phyloP scores from a whole-genome alignment of 805 yeast genomes.

The Metschnikowia arizonensis region DNA sequence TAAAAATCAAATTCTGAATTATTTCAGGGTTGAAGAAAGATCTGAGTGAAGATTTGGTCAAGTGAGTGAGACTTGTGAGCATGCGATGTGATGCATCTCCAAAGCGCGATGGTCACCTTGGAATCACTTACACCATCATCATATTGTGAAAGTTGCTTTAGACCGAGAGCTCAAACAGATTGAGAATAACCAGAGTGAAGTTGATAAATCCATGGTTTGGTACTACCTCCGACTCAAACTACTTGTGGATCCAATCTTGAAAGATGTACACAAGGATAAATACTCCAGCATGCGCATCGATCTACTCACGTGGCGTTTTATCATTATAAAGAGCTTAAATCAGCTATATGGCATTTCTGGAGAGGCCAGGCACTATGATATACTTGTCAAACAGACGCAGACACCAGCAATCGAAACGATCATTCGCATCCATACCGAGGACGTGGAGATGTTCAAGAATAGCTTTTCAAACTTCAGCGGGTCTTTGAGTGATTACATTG shows the following conservation, averaged over 20 bases:
- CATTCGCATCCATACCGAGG: slow-evolving; percentile 29
- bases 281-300: slow-evolving; percentile 23
- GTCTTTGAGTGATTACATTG: slow-evolving; percentile 24
- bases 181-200: too few species aligned
- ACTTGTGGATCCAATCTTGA: slow-evolving; percentile 23
- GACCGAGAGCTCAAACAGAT: too few species aligned
- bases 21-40: too few species aligned
- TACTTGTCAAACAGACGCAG: slow-evolving; percentile 18
- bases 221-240: slow-evolving; percentile 22
- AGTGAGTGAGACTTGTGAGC: too few species aligned
- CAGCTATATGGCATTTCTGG: slow-evolving; percentile 34
- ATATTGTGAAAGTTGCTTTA: too few species aligned
- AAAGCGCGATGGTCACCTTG: too few species aligned
- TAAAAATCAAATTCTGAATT: too few species aligned
- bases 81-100: too few species aligned
- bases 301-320: slow-evolving; percentile 30
- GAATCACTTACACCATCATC: too few species aligned
- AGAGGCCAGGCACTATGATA: slow-evolving; percentile 29
- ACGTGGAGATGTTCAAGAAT: slow-evolving; percentile 26
- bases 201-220: slow-evolving; percentile 18
- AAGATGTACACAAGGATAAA: slow-evolving; percentile 9
- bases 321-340: slow-evolving; percentile 22
- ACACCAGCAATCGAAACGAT: slow-evolving; percentile 18
- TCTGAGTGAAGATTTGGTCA: too few species aligned
- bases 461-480: slow-evolving; percentile 32